Percentiles rank a stretch among this genome's conserved stretches.
Conservation (phyloP, 345 rosid species). For the Rhizophora mangle region DNA sequence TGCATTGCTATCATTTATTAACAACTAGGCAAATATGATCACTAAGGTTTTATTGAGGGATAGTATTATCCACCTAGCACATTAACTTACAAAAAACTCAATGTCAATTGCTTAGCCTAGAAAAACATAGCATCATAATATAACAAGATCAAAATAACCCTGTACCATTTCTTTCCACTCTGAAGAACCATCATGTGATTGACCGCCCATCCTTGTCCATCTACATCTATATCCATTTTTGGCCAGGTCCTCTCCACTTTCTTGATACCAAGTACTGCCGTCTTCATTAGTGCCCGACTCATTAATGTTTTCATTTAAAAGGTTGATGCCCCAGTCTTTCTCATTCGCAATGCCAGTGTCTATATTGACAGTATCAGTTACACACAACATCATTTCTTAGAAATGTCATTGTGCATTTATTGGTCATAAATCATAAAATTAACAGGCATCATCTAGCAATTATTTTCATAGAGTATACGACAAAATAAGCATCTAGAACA, state of each 20-base stretch:
- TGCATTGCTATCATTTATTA: too few relatives aligned
- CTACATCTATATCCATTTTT: constrained; percentile 93
- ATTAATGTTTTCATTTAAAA: constrained; percentile 71
- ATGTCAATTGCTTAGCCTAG: background rate
- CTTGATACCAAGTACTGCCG: constrained; percentile 86
- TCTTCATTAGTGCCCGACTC: constrained; percentile 92
- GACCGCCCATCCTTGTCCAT: constrained; percentile 98
- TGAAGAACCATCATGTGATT: constrained; percentile 65
- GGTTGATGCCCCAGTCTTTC: constrained; percentile 93
- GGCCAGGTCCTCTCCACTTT: constrained; percentile 81
- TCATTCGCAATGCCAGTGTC: constrained; percentile 99
- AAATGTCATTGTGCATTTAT: background rate
- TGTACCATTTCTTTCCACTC: constrained; percentile 96
- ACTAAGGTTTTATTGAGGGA: too few relatives aligned
- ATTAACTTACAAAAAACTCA: background rate
- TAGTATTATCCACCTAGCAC: too few relatives aligned
- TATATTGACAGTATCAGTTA: constrained; percentile 27
- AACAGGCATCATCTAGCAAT: background rate
- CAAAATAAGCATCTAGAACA: background rate
- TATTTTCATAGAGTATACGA: too few relatives aligned
- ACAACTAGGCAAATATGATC: too few relatives aligned
- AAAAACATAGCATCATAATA: constrained; percentile 17
- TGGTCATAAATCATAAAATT: too few relatives aligned
- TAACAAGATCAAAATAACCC: constrained; percentile 11
- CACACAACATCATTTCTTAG: constrained; percentile 13